A percentile compares a stretch with the other conserved stretches of the same genome.
Evolutionary conservation across 1,284 basidiomycete species (phyloP).

Genomic region (Ceratobasidium theobromae): DNA sequence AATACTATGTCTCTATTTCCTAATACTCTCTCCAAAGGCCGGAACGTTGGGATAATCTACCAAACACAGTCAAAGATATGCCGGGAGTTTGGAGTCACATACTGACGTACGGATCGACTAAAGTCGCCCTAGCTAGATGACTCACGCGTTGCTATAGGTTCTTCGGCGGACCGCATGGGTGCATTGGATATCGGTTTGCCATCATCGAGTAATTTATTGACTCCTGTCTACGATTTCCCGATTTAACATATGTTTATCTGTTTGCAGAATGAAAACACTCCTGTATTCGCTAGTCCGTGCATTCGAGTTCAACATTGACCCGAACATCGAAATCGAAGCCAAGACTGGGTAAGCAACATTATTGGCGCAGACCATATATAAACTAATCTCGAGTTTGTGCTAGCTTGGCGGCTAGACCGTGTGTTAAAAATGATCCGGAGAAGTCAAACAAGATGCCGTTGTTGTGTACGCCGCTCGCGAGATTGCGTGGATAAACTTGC

Average conservation of each 20-base stretch:
- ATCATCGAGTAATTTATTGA: slow-evolving; percentile 56
- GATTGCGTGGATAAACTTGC: too few relatives aligned
- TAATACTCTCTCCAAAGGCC: slow-evolving; percentile 45
- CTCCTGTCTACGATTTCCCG: too few relatives aligned
- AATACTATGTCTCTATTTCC: neutral
- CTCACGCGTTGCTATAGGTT: slow-evolving; percentile 40
- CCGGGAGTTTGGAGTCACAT: slow-evolving; percentile 62
- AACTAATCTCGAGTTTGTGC: neutral
- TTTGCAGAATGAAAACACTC: slow-evolving; percentile 40
- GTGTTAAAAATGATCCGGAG: slow-evolving; percentile 12
- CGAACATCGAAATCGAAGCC: slow-evolving; percentile 18
- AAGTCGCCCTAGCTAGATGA: neutral
- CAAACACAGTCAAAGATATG: slow-evolving; percentile 49
- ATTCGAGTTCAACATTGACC: slow-evolving; percentile 38
- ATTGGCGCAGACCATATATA: neutral
- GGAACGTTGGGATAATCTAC: slow-evolving; percentile 57
- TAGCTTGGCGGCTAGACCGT: slow-evolving; percentile 6
- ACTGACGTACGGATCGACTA: slow-evolving; percentile 53
- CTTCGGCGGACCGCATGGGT: slow-evolving; percentile 41
- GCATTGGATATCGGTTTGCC: slow-evolving; percentile 71
- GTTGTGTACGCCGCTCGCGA: neutral
- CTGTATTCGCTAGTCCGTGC: slow-evolving; percentile 38
- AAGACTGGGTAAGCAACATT: slow-evolving; percentile 28
- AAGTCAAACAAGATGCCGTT: slow-evolving; percentile 13
- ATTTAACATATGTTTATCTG: neutral